Evolutionary conservation across 768 basidiomycete species (phyloP).

Genomic region (Boletus sp.): DNA sequence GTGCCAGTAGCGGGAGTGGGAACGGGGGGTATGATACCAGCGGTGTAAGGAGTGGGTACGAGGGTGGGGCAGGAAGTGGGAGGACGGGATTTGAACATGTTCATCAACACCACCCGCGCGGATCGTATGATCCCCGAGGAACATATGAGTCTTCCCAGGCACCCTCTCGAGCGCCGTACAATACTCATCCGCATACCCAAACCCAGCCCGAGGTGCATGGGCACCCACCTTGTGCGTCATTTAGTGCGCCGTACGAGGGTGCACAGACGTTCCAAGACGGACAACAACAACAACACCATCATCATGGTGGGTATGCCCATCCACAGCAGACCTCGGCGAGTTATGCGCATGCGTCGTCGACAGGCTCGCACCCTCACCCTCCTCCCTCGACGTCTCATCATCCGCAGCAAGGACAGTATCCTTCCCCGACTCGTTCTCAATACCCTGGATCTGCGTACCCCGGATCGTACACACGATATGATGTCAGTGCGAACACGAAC

Average conservation of each 20-base stretch:
- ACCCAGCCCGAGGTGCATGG: conserved; percentile 19
- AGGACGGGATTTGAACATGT: conserved; percentile 23
- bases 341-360: conserved; percentile 19
- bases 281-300: conserved; percentile 19
- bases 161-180: conserved; percentile 19
- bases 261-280: conserved; percentile 27
- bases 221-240: conserved; percentile 17
- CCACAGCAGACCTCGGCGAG: conserved; percentile 17
- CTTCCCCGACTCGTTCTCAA: conserved; percentile 26
- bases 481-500: conserved; percentile 26
- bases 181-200: conserved; percentile 16
- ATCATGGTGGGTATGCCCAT: conserved; percentile 20
- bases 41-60: conserved; percentile 19
- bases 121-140: conserved; percentile 24
- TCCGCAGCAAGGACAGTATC: conserved; percentile 23
- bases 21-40: conserved; percentile 18
- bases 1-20: conserved; percentile 7
- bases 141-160: conserved; percentile 26
- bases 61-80: conserved; percentile 9
- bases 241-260: conserved; percentile 25
- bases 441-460: conserved; percentile 25
- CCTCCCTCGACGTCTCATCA: conserved; percentile 21
- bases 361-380: conserved; percentile 21
- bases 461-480: conserved; percentile 27
- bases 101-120: conserved; percentile 27